These are phyloP conservation scores for Tricholoma hemisulphureum DNA, from an alignment of 768 basidiomycete species.

Conservation along the genomic window DNA sequence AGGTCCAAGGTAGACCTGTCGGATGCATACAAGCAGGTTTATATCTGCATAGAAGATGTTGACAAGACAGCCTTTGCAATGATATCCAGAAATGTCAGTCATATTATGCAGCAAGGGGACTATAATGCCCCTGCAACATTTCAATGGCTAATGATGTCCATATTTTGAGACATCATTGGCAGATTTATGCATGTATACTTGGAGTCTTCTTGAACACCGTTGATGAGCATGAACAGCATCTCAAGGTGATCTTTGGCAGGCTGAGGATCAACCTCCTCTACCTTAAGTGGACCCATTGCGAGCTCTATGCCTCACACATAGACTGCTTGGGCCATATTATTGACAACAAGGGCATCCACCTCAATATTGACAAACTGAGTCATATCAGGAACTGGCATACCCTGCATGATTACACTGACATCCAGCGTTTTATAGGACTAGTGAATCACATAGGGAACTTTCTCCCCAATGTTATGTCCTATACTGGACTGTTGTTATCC, in stretches of 20 bases:
- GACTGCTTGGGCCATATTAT: slow-evolving; percentile 37
- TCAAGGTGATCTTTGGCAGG: slow-evolving; percentile 29
- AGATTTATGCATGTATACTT: slow-evolving; percentile 42
- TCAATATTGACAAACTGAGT: too few species aligned
- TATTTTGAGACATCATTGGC: slow-evolving; percentile 40
- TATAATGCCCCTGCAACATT: slow-evolving; percentile 47
- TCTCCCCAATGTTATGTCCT: slow-evolving; percentile 34
- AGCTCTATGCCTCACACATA: slow-evolving; percentile 30
- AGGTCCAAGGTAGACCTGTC: slow-evolving; percentile 41
- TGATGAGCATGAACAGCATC: too few species aligned
- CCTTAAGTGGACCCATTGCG: slow-evolving; percentile 32
- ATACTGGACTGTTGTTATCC: slow-evolving; percentile 27
- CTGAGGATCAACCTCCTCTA: slow-evolving; percentile 22
- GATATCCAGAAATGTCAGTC: slow-evolving; percentile 34
- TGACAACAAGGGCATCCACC: slow-evolving; percentile 36
- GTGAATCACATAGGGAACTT: slow-evolving; percentile 38
- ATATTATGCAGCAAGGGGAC: slow-evolving; percentile 44
- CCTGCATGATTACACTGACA: slow-evolving; percentile 30
- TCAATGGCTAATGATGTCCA: slow-evolving; percentile 40
- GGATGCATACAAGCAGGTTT: slow-evolving; percentile 44
- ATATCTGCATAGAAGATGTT: slow-evolving; percentile 28
- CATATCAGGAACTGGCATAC: too few species aligned
- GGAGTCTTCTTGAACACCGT: slow-evolving; percentile 24
- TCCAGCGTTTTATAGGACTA: slow-evolving; percentile 40
- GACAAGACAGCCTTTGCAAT: slow-evolving; percentile 35